Conservation (phyloP, 306 rosid genomes). For the Benincasa hispida region DNA sequence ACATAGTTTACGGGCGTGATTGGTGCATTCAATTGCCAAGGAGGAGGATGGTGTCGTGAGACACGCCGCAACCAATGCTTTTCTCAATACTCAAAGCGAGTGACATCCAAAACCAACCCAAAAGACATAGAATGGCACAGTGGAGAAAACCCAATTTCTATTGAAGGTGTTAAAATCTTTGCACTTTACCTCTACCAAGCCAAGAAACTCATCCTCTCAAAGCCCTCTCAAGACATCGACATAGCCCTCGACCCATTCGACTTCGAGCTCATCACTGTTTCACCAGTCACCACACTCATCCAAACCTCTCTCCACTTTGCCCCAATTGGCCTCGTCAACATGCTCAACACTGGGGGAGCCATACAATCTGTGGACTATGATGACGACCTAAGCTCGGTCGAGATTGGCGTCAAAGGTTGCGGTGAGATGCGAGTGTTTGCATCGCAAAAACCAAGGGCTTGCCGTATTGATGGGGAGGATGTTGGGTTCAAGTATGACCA, state of each 20-base stretch:
- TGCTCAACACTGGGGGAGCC: conserved; percentile 88
- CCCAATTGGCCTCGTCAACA: conserved; percentile 73
- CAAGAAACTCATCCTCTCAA: conserved; percentile 45
- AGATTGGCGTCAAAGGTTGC: conserved; percentile 48
- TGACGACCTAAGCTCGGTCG: conserved; percentile 20
- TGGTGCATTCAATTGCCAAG: conserved; percentile 92
- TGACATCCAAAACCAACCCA: conserved; percentile 37
- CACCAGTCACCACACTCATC: conserved; percentile 39
- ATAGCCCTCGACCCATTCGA: conserved; percentile 73
- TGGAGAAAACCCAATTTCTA: conserved; percentile 44
- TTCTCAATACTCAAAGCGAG: conserved; percentile 42
- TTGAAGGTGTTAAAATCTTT: conserved; percentile 34
- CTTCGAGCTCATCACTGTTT: conserved; percentile 68
- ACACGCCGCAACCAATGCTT: conserved; percentile 59
- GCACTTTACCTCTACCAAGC: conserved; percentile 54
- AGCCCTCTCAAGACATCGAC: conserved; percentile 34
- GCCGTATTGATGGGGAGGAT: conserved; percentile 40
- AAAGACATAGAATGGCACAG: conserved; percentile 75
- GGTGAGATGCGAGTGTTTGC: conserved; percentile 79
- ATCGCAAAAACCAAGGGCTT: conserved; percentile 42
- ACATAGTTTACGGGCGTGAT: conserved; percentile 64
- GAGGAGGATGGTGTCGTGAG: conserved; percentile 86
- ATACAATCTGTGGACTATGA: conserved; percentile 38
- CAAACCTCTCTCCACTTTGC: conserved; percentile 41
- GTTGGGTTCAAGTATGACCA: conserved; percentile 38